These are phyloP conservation scores for Penicillium lividum DNA, from an alignment of 495 filamentous ascomycete species.

Conservation along the genomic window DNA sequence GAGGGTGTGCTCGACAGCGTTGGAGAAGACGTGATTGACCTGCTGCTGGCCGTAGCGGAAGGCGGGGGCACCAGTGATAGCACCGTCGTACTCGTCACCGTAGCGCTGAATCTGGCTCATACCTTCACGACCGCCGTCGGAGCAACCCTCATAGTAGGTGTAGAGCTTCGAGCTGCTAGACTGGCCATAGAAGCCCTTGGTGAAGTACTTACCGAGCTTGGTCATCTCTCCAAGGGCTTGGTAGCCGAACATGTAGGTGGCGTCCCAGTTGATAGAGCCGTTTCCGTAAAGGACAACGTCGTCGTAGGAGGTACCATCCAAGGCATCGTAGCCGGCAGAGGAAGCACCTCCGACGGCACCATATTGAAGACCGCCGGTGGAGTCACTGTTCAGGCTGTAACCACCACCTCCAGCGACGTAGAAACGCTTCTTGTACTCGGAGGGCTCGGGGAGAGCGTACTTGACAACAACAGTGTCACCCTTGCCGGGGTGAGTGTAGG, in stretches of 20 bases:
- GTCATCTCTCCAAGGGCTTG: constrained; percentile 45
- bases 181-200: constrained; percentile 38
- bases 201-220: constrained; percentile 33
- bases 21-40: constrained; percentile 48
- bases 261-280: constrained; percentile 47
- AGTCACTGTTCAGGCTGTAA: constrained; percentile 23
- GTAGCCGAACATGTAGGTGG: constrained; percentile 47
- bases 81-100: constrained; percentile 52
- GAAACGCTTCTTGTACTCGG: constrained; percentile 40
- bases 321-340: constrained; percentile 41
- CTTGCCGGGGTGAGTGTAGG: constrained; percentile 39
- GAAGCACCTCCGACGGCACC: constrained; percentile 41
- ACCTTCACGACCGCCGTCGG: constrained; percentile 40
- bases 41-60: constrained; percentile 54
- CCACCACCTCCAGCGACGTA: constrained; percentile 41
- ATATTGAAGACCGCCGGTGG: constrained; percentile 40
- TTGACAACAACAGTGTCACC: constrained; percentile 32
- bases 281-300: constrained; percentile 40
- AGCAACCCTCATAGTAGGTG: constrained; percentile 43
- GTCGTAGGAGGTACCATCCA: constrained; percentile 33
- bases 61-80: constrained; percentile 52
- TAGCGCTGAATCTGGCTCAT: constrained; percentile 55
- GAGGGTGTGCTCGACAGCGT: constrained; percentile 45
- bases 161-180: constrained; percentile 30
- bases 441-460: constrained; percentile 35